A percentile compares a stretch with the other conserved stretches of the same genome.
Evolutionary conservation across 2,329 filamentous ascomycete genomes (phyloP).

Genomic region (Bisporella sp.): DNA sequence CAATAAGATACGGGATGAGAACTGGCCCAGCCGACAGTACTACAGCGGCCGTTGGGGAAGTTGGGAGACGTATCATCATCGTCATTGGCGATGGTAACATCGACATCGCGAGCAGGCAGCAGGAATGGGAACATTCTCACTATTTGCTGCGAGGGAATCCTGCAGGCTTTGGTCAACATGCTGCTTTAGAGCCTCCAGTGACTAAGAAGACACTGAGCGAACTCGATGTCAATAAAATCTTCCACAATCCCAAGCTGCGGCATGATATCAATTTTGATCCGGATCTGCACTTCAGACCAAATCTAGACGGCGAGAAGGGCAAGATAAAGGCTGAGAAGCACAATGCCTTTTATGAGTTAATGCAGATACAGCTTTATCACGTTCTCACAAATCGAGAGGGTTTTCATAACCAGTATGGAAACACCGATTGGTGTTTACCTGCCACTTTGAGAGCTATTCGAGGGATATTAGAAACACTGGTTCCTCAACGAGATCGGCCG

Average conservation of each 20-base stretch:
- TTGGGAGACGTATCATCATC: slow-evolving; percentile 15
- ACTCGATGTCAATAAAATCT: slow-evolving; percentile 83
- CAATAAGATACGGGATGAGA: slow-evolving; percentile 18
- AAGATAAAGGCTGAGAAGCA: slow-evolving; percentile 71
- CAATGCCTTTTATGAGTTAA: slow-evolving; percentile 72
- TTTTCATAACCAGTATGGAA: slow-evolving; percentile 42
- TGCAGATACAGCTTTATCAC: slow-evolving; percentile 46
- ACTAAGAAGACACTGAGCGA: slow-evolving; percentile 81
- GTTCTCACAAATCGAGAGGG: slow-evolving; percentile 44
- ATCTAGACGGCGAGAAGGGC: slow-evolving; percentile 81
- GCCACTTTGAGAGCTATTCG: slow-evolving; percentile 70
- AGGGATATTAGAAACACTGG: slow-evolving; percentile 70
- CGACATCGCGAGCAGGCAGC: slow-evolving; percentile 12
- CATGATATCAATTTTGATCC: slow-evolving; percentile 96
- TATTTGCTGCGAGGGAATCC: no score
- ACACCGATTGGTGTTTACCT: slow-evolving; percentile 60
- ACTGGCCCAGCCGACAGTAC: slow-evolving; percentile 18
- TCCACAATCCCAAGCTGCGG: slow-evolving; percentile 69
- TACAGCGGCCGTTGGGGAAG: slow-evolving; percentile 18
- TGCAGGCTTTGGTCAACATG: no score
- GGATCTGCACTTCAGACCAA: slow-evolving; percentile 86
- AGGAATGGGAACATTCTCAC: slow-evolving; percentile 12
- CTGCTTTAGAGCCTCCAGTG: slow-evolving; percentile 60
- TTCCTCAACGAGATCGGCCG: slow-evolving; percentile 76
- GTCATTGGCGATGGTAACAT: slow-evolving; percentile 8